These are phyloP conservation scores for Cordyceps tenuipes DNA, from an alignment of 2,329 filamentous ascomycete genomes.

Conservation along the genomic window DNA sequence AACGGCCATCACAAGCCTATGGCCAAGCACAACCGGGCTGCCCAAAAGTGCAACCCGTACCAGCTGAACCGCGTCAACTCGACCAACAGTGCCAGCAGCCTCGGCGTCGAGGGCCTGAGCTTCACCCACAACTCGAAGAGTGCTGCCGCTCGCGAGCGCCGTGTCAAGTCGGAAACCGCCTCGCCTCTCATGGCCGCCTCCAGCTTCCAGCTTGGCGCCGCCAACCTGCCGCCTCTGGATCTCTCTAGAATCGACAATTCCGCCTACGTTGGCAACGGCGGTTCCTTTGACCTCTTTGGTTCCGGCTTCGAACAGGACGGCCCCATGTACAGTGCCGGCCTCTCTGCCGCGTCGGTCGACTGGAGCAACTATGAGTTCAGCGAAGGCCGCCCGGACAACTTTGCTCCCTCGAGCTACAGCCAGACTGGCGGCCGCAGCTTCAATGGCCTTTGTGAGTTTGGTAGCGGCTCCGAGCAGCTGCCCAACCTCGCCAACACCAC, in stretches of 20 bases:
- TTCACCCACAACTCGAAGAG: constrained; percentile 29
- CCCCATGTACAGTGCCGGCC: constrained; percentile 53
- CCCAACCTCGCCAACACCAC: constrained; percentile 47
- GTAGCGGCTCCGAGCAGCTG: constrained; percentile 44
- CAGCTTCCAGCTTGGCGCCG: constrained; percentile 45
- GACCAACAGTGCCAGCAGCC: constrained; percentile 43
- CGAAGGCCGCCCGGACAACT: constrained; percentile 37
- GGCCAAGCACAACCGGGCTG: constrained; percentile 51
- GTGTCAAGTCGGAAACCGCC: constrained; percentile 52
- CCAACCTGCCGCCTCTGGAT: constrained; percentile 48
- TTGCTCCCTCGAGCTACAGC: constrained; percentile 47
- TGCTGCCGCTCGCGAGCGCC: constrained; percentile 37
- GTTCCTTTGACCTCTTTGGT: constrained; percentile 44
- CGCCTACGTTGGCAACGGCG: constrained; percentile 35
- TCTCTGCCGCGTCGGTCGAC: constrained; percentile 45
- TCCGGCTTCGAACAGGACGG: constrained; percentile 43
- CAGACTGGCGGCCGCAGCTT: constrained; percentile 44
- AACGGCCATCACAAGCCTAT: constrained; percentile 57
- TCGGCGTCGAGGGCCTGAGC: constrained; percentile 35
- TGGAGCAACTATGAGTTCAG: constrained; percentile 39
- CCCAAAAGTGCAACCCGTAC: constrained; percentile 56
- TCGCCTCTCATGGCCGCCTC: constrained; percentile 47
- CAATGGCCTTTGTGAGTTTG: constrained; percentile 43
- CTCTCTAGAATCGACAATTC: constrained; percentile 47
- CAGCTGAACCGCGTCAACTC: constrained; percentile 51